Base-by-base conservation (phyloP, 2,329 filamentous ascomycete species). In the Clonostachys rosea region DNA sequence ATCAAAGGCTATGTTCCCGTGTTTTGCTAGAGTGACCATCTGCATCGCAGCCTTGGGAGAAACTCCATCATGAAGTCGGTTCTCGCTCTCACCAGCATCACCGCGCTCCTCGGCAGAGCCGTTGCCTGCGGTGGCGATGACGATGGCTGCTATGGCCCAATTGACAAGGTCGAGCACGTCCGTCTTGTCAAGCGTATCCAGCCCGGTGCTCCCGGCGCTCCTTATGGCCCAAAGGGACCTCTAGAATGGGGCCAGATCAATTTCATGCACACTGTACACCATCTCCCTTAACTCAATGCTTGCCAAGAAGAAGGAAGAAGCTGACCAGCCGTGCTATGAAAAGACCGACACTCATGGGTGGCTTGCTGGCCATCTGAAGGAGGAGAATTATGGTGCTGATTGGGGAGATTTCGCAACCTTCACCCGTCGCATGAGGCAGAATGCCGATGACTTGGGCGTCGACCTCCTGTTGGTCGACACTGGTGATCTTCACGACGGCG, bases 391-490 rank as follows among this genome's bases (percentile, higher is more conserved):
- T 50, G 79, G 81, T 39, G 81, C 80, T 3, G 82, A 86, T 56
- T 85, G 81, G 79, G 82, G 82, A 20, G 82, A 86, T 59, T 84
- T 78, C 59, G 78, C 80, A 40, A 76, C 76, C 47, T 84, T 85
- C 56, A 71, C 75, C 12, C 73, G 70, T 44, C 74, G 74, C 51
- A 83, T 85, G 78, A 79, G 78, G 60, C 64, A 75, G 47, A 79
- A 76, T 54, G 81, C 82, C 5, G 65, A 67, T 17, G 67, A 73
- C 12, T 66, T 82, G 52, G 74, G 75, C 10, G 81, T 84, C 6
- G 82, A 86, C 53, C 56, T 84, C 48, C 65, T 85, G 43, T 60
- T 84, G 12, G 62, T 84, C 43, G 81, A 86, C 55, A 83, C 79
- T 40, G 81, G 79, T 17, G 83, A 86, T 58, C 64, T 86, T n/a